phyloP scores from a whole-genome alignment of 257 asterid genomes.

The Marsdenia floribunda region DNA sequence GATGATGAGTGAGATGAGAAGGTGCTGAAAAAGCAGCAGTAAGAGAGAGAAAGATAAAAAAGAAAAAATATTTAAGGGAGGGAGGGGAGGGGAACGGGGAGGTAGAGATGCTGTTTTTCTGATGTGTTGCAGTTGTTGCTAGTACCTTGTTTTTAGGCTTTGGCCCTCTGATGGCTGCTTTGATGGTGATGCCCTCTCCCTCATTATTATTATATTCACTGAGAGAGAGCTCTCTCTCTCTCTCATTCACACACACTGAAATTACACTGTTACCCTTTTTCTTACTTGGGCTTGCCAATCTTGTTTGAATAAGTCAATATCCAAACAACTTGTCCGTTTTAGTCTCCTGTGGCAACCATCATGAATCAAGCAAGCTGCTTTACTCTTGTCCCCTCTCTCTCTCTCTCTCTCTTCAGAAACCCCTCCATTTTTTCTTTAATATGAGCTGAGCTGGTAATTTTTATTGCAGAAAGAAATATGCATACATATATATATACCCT shows the following conservation, averaged over 20 bases:
- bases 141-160: constrained; percentile 36
- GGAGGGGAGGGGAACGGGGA: constrained; percentile 11
- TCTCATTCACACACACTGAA: not conserved
- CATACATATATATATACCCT: no score
- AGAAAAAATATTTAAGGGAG: constrained; percentile 12
- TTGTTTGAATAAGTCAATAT: constrained; percentile 25
- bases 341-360: constrained; percentile 22
- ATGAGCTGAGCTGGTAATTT: constrained; percentile 13
- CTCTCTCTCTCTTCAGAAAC: not conserved
- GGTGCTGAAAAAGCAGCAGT: constrained; percentile 38
- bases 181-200: constrained; percentile 33
- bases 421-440: not conserved
- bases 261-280: constrained; percentile 31
- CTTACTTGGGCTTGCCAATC: not conserved
- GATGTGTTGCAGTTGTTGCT: constrained; percentile 38
- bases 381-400: not conserved
- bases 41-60: constrained; percentile 21
- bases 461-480: not conserved
- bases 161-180: constrained; percentile 28
- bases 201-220: constrained; percentile 4
- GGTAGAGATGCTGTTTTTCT: constrained; percentile 30
- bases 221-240: not conserved
- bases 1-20: constrained; percentile 23
- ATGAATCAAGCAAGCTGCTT: constrained; percentile 4
- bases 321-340: constrained; percentile 13